Evolutionary conservation across 441 rosid genomes (phyloP).

Genomic region (Populus hybrid): DNA sequence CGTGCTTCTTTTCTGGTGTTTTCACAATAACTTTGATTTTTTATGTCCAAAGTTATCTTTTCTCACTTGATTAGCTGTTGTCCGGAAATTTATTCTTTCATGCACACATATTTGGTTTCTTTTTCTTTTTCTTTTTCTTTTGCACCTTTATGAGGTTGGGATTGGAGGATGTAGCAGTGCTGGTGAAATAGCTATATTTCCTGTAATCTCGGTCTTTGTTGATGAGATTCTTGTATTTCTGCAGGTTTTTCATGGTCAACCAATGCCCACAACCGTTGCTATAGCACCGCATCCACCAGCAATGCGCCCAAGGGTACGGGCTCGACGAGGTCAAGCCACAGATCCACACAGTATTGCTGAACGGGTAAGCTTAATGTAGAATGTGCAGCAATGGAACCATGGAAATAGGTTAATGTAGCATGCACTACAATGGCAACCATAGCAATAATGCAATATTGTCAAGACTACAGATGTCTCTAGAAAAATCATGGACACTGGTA

Average conservation of each 20-base stretch:
- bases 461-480: not conserved
- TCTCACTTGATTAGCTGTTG: not conserved
- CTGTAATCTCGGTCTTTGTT: not conserved
- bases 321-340: slow-evolving; percentile 99
- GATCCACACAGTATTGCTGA: slow-evolving; percentile 99
- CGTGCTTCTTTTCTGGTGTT: not conserved
- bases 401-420: not conserved
- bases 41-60: not conserved
- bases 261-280: slow-evolving; percentile 64
- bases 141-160: not conserved
- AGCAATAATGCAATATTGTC: not conserved
- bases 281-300: slow-evolving; percentile 84
- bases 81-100: not conserved
- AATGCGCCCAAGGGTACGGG: slow-evolving; percentile 96
- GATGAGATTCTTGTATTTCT: slow-evolving; percentile 21
- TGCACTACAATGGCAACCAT: not conserved
- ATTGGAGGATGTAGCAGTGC: not conserved
- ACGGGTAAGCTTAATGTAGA: slow-evolving; percentile 46
- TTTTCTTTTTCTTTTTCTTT: not conserved
- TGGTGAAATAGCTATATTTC: not conserved
- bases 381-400: not conserved
- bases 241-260: slow-evolving; percentile 91
- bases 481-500: not conserved
- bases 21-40: not conserved
- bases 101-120: not conserved